Base-by-base conservation (phyloP, 495 filamentous ascomycete species). In the Bacidia gigantensis region DNA sequence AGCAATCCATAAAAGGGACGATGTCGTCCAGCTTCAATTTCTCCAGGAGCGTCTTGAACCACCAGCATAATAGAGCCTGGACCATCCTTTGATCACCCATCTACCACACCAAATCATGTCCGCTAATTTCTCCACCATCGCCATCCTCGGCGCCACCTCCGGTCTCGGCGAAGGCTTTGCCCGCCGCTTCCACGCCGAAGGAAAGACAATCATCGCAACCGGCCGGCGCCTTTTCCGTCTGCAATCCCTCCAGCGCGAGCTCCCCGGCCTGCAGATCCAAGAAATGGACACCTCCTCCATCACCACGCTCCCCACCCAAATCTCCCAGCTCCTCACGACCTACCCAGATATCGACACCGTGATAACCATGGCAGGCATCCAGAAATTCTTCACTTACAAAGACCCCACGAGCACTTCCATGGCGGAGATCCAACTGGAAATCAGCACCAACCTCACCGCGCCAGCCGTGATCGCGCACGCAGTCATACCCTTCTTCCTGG, bases 331-430 rank as follows among this genome's bases (percentile, higher is more conserved):
- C 47, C 45, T 64, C 12, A 53, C 55, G 7, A 55, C 47, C 23
- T 65, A 57, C 50, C 67, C 63, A n/a, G 41, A 46, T 26, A 55
- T 72, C 25, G 67, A 72, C 54, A 62, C 61, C 23, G 54, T 71
- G 41, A 55, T 68, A 18, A 48, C 67, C 51, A 62, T 59, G 2
- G 61, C 62, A 21, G 68, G 67, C 3, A 63, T 61, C 39, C 61
- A 64, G 47, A 50, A 54, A 23, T 44, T 26, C 17, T 60, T 57
- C 43, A 50, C 51, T 26, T 57, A 65, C 40, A 59, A 54, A 11
- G 53, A 69, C 29, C 51, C 55, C 3, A 50, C 54, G 9, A 56
- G 57, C 3, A 57, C 56, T 1, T 61, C 40, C 11, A 46, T 58
- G n/a, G 46, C 59, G 20, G 51, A 24, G 17, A 63, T 69, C 44